Conservation (phyloP, 257 asterid species). For the Salvia rosmarinus region DNA sequence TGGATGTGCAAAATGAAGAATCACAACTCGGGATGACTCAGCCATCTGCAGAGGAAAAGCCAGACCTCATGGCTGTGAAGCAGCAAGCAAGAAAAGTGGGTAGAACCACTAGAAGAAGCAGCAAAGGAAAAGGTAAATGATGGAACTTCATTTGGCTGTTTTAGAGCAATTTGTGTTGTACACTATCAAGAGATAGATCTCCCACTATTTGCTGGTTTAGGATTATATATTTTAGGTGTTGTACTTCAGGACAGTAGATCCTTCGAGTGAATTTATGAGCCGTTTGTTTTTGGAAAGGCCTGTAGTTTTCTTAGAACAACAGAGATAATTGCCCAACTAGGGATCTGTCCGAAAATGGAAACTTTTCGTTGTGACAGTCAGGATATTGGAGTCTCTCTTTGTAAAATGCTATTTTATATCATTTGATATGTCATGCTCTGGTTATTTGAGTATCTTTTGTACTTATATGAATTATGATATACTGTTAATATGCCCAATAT, state of each 20-base stretch:
- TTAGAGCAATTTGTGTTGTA: slow-evolving; percentile 34
- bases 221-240: slow-evolving; percentile 24
- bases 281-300: slow-evolving; percentile 16
- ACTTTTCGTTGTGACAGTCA: neutral
- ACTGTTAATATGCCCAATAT: no score
- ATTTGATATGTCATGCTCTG: neutral
- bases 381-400: neutral
- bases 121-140: slow-evolving; percentile 53
- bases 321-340: neutral
- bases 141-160: slow-evolving; percentile 4
- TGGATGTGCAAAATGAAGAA: slow-evolving; percentile 48
- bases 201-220: slow-evolving; percentile 40
- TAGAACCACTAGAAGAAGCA: slow-evolving; percentile 40
- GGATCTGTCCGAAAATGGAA: neutral
- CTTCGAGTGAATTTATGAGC: slow-evolving; percentile 29
- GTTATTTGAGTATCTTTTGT: neutral
- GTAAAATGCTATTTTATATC: neutral
- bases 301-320: slow-evolving; percentile 19
- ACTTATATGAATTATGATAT: no score
- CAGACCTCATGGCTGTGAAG: slow-evolving; percentile 30
- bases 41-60: slow-evolving; percentile 35
- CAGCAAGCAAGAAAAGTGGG: slow-evolving; percentile 44
- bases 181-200: slow-evolving; percentile 30
- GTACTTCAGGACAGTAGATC: slow-evolving; percentile 20
- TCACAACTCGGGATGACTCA: slow-evolving; percentile 33